A percentile compares a stretch with the other conserved stretches of the same genome.
These are phyloP conservation scores for Leptosphaerulina australis DNA, from an alignment of 2,329 filamentous ascomycete genomes.

Conservation along the genomic window DNA sequence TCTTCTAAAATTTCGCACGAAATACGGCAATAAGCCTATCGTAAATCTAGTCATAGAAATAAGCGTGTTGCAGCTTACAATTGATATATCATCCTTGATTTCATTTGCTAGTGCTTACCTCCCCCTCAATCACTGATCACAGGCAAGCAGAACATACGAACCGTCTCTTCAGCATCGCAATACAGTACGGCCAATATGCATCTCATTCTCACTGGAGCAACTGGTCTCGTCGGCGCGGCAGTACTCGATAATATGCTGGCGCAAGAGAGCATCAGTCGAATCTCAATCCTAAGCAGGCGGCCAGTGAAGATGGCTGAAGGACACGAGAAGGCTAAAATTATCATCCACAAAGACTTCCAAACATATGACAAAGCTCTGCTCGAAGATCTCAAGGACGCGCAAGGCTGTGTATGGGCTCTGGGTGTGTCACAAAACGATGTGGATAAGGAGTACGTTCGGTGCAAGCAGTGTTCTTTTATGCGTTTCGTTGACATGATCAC, in stretches of 20 bases:
- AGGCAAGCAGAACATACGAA: not conserved
- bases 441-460: constrained; percentile 59
- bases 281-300: constrained; percentile 71
- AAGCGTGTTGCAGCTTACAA: not conserved
- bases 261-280: constrained; percentile 61
- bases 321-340: constrained; percentile 67
- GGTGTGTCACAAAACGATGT: constrained; percentile 69
- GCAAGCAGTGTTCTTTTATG: not conserved
- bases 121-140: not conserved
- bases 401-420: constrained; percentile 75
- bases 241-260: constrained; percentile 48
- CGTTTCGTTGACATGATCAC: not conserved
- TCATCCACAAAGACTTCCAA: constrained; percentile 71
- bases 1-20: not conserved
- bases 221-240: constrained; percentile 50
- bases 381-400: constrained; percentile 65
- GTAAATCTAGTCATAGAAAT: not conserved
- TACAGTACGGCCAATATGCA: constrained; percentile 39
- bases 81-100: not conserved
- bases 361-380: constrained; percentile 65
- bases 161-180: too few relatives aligned
- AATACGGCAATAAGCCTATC: not conserved
- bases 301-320: constrained; percentile 67
- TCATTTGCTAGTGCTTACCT: constrained; percentile 4
- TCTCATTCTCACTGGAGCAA: constrained; percentile 54